phyloP scores from a whole-genome alignment of 768 basidiomycete genomes.

The Kwoniella pini region DNA sequence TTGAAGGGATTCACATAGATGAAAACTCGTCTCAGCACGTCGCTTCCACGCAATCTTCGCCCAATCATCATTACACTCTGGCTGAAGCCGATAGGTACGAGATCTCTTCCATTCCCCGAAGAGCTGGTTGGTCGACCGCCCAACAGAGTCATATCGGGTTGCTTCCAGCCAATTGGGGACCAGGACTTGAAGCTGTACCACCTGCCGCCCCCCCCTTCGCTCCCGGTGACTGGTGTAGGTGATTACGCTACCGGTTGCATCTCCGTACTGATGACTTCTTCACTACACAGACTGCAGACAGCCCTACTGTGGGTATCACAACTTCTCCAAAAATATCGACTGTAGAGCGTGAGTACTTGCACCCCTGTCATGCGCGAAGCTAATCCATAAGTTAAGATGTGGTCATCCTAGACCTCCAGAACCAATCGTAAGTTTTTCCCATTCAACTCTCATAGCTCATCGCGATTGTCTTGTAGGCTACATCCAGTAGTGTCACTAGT shows the following conservation, averaged over 20 bases:
- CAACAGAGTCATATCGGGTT: conserved; percentile 7
- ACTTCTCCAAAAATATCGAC: conserved; percentile 23
- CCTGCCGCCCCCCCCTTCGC: conserved; percentile 9
- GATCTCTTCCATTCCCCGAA: background rate
- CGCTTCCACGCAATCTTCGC: background rate
- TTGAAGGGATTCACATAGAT: too few species aligned
- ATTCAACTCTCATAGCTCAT: background rate
- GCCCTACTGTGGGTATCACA: conserved; percentile 23
- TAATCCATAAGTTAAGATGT: conserved; percentile 1
- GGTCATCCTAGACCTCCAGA: conserved; percentile 21
- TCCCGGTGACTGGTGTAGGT: conserved; percentile 26
- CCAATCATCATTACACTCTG: background rate
- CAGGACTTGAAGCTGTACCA: conserved; percentile 4
- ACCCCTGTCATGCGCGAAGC: background rate
- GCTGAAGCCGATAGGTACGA: background rate
- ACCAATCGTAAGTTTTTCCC: background rate
- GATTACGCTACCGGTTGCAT: background rate
- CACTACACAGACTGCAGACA: conserved; percentile 6
- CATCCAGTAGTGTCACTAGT: background rate
- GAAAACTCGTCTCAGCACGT: too few species aligned
- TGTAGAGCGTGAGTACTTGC: conserved; percentile 20
- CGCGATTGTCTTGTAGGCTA: background rate
- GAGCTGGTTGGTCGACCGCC: background rate
- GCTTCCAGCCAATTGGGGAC: conserved; percentile 6
- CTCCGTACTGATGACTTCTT: background rate